These are phyloP conservation scores for Barnettozyma salicaria DNA, from an alignment of 805 yeast species.

Conservation along the genomic window DNA sequence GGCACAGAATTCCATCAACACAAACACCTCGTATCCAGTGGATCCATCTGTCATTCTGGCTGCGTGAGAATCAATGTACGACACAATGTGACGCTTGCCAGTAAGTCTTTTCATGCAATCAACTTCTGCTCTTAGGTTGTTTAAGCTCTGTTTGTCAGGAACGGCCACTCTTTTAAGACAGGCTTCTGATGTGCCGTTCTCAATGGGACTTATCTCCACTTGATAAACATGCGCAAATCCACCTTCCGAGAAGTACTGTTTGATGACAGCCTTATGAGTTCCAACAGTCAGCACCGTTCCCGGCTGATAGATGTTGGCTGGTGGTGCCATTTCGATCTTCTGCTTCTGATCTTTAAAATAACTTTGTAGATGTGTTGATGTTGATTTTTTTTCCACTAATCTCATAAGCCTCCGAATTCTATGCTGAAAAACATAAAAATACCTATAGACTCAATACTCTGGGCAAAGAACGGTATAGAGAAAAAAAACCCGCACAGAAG, in stretches of 20 bases:
- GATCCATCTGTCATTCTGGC: constrained; percentile 47
- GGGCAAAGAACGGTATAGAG: too few species aligned
- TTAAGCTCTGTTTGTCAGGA: constrained; percentile 80
- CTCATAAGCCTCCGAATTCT: constrained; percentile 1
- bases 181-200: constrained; percentile 49
- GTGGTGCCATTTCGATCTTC: constrained; percentile 37
- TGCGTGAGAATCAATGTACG: constrained; percentile 94
- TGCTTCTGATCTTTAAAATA: too few species aligned
- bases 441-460: neutral
- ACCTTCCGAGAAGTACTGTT: constrained; percentile 75
- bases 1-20: constrained; percentile 76
- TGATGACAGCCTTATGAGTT: constrained; percentile 63
- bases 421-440: neutral
- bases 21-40: constrained; percentile 67
- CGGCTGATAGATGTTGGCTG: constrained; percentile 59
- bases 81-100: constrained; percentile 76
- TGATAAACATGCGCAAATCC: constrained; percentile 96
- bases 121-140: constrained; percentile 85
- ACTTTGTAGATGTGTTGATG: too few species aligned
- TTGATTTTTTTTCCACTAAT: too few species aligned
- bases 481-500: too few species aligned
- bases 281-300: constrained; percentile 83
- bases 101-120: constrained; percentile 91
- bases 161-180: constrained; percentile 94
- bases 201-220: constrained; percentile 60